Percentiles rank a stretch among this genome's conserved stretches.
These are phyloP conservation scores for Candida nanaspora DNA, from an alignment of 805 yeast genomes.

Conservation along the genomic window DNA sequence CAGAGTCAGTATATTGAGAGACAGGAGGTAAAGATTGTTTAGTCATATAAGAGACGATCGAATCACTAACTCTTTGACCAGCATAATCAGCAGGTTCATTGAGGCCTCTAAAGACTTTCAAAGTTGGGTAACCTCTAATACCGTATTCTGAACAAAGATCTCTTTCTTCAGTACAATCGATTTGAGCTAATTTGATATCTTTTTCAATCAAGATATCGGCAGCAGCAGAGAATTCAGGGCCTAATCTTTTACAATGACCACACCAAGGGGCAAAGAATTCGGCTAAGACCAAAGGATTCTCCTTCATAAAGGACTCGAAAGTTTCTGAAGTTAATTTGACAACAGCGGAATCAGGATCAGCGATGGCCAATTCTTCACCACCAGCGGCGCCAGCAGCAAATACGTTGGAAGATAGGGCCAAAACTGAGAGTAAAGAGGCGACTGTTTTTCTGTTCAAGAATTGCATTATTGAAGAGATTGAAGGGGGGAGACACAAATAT, in stretches of 20 bases:
- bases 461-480: slow-evolving; percentile 26
- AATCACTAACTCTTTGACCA: slow-evolving; percentile 79
- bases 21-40: slow-evolving; percentile 80
- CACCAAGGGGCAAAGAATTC: slow-evolving; percentile 98
- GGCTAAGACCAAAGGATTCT: slow-evolving; percentile 73
- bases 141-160: slow-evolving; percentile 62
- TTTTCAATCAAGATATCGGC: slow-evolving; percentile 56
- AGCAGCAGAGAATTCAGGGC: slow-evolving; percentile 73
- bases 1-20: slow-evolving; percentile 36
- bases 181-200: slow-evolving; percentile 68
- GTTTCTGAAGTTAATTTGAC: slow-evolving; percentile 64
- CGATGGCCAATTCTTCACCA: slow-evolving; percentile 53
- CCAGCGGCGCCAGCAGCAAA: slow-evolving; percentile 26
- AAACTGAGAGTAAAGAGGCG: slow-evolving; percentile 22
- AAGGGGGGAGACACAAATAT: neutral
- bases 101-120: slow-evolving; percentile 64
- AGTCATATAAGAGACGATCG: slow-evolving; percentile 72
- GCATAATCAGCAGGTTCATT: slow-evolving; percentile 54
- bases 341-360: slow-evolving; percentile 81
- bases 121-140: slow-evolving; percentile 77
- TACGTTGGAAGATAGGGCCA: slow-evolving; percentile 18
- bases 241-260: slow-evolving; percentile 88
- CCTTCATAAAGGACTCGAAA: slow-evolving; percentile 58
- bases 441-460: slow-evolving; percentile 30
- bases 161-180: slow-evolving; percentile 77